Evolutionary conservation across 495 filamentous ascomycete genomes (phyloP).

Genomic region (Physcia stellaris): DNA sequence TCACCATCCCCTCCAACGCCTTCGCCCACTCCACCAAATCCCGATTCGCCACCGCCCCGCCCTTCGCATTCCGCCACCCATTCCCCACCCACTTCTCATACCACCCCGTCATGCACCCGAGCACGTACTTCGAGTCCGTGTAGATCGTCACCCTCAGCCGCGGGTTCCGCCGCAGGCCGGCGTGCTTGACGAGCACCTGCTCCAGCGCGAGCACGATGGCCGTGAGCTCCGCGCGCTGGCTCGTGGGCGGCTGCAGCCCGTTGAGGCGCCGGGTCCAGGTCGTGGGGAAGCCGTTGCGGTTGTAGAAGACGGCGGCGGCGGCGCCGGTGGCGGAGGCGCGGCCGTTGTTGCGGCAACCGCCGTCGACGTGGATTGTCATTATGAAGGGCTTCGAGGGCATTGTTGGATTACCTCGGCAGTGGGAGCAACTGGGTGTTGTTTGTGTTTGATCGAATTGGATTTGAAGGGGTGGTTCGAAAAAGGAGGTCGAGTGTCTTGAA

Average conservation of each 20-base stretch:
- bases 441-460: no score
- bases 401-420: no score
- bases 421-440: no score
- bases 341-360: constrained; percentile 27
- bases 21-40: constrained; percentile 1
- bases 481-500: no score
- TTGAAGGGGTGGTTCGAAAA: no score
- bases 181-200: constrained; percentile 18
- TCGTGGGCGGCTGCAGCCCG: constrained; percentile 19
- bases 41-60: background rate
- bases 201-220: constrained; percentile 27
- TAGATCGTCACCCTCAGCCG: background rate
- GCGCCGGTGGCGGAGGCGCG: constrained; percentile 18
- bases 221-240: constrained; percentile 26
- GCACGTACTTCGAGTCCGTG: constrained; percentile 1
- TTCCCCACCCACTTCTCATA: background rate
- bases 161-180: constrained; percentile 4
- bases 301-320: constrained; percentile 21
- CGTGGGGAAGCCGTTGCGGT: background rate
- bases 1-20: background rate
- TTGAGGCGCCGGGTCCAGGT: constrained; percentile 4
- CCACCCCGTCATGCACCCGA: constrained; percentile 6
- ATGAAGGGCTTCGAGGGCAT: no score
- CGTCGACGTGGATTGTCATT: constrained; percentile 27
- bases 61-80: background rate